Evolutionary conservation across 2,329 filamentous ascomycete species (phyloP), one percentile per base, ranked within the genome.

Genomic region (Exophiala xenobiotica): DNA sequence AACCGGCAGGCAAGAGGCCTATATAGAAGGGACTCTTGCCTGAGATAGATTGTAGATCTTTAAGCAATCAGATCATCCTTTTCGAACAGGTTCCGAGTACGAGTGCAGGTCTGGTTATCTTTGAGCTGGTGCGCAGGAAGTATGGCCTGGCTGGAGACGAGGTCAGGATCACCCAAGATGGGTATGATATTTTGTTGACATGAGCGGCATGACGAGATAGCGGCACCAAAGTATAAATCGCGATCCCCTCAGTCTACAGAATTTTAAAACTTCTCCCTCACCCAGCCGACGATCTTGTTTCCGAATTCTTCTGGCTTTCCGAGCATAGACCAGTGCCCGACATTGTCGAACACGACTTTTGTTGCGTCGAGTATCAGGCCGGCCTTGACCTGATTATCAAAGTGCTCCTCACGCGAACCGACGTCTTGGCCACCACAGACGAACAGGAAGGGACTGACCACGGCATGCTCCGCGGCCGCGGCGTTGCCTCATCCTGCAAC

Each of bases 61-160:
- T n/a, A n/a, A n/a, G n/a, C n/a, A n/a, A n/a, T n/a, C n/a, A n/a
- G n/a, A n/a, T n/a, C n/a, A n/a, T n/a, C n/a, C n/a, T n/a, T n/a
- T n/a, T n/a, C 27, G 72, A 78, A 24, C 81, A 84, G 63, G 78
- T 83, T 9, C 82, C 82, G 2, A 84, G 80, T 58, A 85, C 82
- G 2, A 82, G 78, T 57, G 81, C 82, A 1, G 82, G 81, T 0
- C 66, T 86, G 46, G 80, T 86, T 49, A 82, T 84, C 3, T 86
- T 86, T 59, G 82, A 86, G 64, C 64, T 85, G 26, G 77, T 85
- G 31, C 69, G 82, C 45, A 70, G 82, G 44, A 82, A 81, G 64
- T 85, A 84, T 64, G 78, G 77, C 2, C 75, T 73, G 55, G 63
- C 72, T 44, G 70, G 71, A n/a, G 78, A 80, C 49, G 71, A 69